Percentiles rank a stretch among this genome's conserved stretches.
phyloP scores from a whole-genome alignment of 202 grass and related monocot genomes.

The Zizania palustris region DNA sequence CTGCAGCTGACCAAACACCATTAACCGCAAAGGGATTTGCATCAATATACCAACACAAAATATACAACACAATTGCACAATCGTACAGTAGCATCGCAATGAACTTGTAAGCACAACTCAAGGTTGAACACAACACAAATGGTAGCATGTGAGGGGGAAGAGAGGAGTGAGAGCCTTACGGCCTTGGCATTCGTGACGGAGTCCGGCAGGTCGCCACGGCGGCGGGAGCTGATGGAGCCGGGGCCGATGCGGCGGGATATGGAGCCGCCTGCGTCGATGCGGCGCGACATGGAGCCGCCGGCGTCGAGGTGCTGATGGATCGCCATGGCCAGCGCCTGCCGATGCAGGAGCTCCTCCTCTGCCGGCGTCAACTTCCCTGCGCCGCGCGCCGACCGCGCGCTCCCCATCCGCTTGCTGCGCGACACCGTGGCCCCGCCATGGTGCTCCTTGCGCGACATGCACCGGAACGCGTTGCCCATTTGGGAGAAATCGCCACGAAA shows the following conservation, averaged over 20 bases:
- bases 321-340: slow-evolving; percentile 85
- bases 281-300: slow-evolving; percentile 79
- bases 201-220: slow-evolving; percentile 68
- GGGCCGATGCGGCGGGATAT: slow-evolving; percentile 63
- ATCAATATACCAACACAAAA: slow-evolving; percentile 1
- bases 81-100: background rate
- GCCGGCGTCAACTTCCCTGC: slow-evolving; percentile 64
- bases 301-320: slow-evolving; percentile 85
- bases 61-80: background rate
- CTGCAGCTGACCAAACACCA: slow-evolving; percentile 14
- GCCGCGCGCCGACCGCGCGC: slow-evolving; percentile 51
- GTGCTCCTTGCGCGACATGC: slow-evolving; percentile 60
- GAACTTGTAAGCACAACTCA: background rate
- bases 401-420: slow-evolving; percentile 64
- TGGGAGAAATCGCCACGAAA: slow-evolving; percentile 14
- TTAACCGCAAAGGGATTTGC: background rate
- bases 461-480: slow-evolving; percentile 85
- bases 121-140: background rate
- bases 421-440: slow-evolving; percentile 39
- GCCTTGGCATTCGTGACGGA: slow-evolving; percentile 58
- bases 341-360: slow-evolving; percentile 88
- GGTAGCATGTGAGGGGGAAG: slow-evolving; percentile 22
- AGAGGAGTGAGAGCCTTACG: slow-evolving; percentile 25
- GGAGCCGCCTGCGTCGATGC: slow-evolving; percentile 62
- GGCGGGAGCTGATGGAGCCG: slow-evolving; percentile 71